Base-by-base conservation (phyloP, 2,329 filamentous ascomycete species). In the Hymenoscyphus infarciens region DNA sequence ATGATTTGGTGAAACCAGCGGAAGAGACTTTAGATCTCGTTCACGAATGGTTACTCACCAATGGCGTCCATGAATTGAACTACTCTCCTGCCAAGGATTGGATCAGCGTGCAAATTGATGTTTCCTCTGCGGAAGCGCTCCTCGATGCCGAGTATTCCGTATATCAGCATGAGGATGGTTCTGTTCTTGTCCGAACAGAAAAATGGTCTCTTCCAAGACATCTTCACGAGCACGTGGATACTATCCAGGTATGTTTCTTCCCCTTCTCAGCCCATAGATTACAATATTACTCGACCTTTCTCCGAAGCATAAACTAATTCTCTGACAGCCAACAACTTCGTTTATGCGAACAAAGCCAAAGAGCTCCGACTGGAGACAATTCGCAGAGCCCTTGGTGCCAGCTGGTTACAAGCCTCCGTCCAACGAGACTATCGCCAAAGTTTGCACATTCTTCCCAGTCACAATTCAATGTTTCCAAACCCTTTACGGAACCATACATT, bases 381-480 rank as follows among this genome's bases (percentile, higher is more conserved):
- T 64, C 33, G 68, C 71, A 10, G 15, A 58, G 4, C 74, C 73
- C 7, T 74, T 70, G 27, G 42, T 69, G 60, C 62, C 75, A 67
- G 59, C 68, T 65, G 68, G 61, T 63, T 76, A 73, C 49, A 68
- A 61, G 61, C 70, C 59, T 67, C 70, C 69, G 62, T 73, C 64
- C 16, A 71, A 74, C 60, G 57, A 70, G 8, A 72, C 66, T n/a
- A 61, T 69, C 27, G 49, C 63, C 11, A 60, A 64, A 61, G 77
- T 98, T 92, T 78, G 94, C 92, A 72, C 97, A 33, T 35, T 67
- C 19, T 60, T 59, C 38, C 61, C 64, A 27, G 67, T 69, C 1
- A 68, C 68, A n/a, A 55, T 55, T 55, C 19, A 55, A 55, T 55
- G 52, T 31, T 55, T 55, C n/a, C 52, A 27, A 7, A 69, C 59